Conservation (phyloP, 257 asterid species). For the Thymus quinquecostatus region DNA sequence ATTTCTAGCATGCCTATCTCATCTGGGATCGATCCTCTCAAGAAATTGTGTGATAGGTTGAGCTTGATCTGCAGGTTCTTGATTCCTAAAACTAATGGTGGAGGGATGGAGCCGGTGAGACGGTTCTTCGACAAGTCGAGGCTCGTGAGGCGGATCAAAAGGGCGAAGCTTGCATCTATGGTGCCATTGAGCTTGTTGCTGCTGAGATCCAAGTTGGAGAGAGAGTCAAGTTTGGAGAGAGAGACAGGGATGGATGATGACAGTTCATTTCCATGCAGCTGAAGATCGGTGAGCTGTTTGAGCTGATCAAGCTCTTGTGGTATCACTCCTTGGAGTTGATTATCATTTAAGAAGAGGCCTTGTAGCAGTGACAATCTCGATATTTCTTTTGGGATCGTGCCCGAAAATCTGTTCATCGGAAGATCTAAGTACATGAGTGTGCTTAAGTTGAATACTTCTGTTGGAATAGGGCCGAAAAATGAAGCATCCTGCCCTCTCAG, state of each 20-base stretch:
- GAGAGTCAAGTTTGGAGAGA: conserved; percentile 48
- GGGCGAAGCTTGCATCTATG: conserved; percentile 50
- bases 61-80: conserved; percentile 65
- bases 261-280: conserved; percentile 52
- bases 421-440: conserved; percentile 50
- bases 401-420: conserved; percentile 57
- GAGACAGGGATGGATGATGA: conserved; percentile 59
- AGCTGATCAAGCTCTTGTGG: conserved; percentile 63
- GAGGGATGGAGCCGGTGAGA: conserved; percentile 55
- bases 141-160: conserved; percentile 43
- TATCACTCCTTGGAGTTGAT: conserved; percentile 57
- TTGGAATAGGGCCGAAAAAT: conserved; percentile 61
- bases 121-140: conserved; percentile 68
- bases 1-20: conserved; percentile 65
- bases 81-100: conserved; percentile 51
- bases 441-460: conserved; percentile 62
- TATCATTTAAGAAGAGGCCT: conserved; percentile 53
- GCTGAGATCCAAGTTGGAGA: conserved; percentile 64
- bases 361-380: conserved; percentile 63
- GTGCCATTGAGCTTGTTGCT: conserved; percentile 73
- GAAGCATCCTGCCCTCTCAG: conserved; percentile 41
- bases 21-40: conserved; percentile 61
- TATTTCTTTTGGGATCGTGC: conserved; percentile 56
- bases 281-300: conserved; percentile 53
- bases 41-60: conserved; percentile 64